Evolutionary conservation across 257 asterid species (phyloP), one percentile per base, ranked within the genome.

Genomic region (Fraxinus pennsylvanica): DNA sequence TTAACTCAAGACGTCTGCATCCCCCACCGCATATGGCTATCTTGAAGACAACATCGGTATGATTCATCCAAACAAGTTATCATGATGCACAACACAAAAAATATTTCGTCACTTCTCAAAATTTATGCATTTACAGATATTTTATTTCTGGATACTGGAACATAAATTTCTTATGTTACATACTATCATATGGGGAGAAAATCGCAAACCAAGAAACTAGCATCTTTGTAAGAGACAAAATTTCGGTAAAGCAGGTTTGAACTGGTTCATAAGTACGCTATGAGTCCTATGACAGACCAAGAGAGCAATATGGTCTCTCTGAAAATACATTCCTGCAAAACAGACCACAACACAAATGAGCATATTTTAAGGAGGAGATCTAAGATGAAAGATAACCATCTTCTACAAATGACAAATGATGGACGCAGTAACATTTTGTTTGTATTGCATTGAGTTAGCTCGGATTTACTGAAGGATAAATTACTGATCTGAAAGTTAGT

Each of bases 251-350:
- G 61, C 75, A 63, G 9, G 54, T 35, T 78, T 67, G n/a, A 79
- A 66, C 74, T 36, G 68, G 76, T 50, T 61, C 79, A 52, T 17
- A 17, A 13, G 43, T 47, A 41, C 66, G 32, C 33, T 47, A 41
- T n/a, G n/a, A n/a, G n/a, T n/a, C n/a, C n/a, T n/a, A n/a, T 19
- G 35, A 27, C 36, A 22, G 30, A 66, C n/a, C 63, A 29, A 57
- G 27, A 2, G 29, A 22, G 67, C 67, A 8, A 4, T 27, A 30
- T 14, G 35, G 33, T 33, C 36, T 5, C 69, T 27, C 27, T 1
- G 71, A 74, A 41, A 59, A n/a, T 63, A 32, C 73, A 80, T 61
- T 52, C 82, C 87, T 78, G 83, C 73, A 52, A 80, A 74, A 75
- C 76, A 79, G 21, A 39, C 66, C 52, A 74, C 54, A 74, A 32